phyloP scores from a whole-genome alignment of 805 yeast species.

The Yarrowia osloensis region DNA sequence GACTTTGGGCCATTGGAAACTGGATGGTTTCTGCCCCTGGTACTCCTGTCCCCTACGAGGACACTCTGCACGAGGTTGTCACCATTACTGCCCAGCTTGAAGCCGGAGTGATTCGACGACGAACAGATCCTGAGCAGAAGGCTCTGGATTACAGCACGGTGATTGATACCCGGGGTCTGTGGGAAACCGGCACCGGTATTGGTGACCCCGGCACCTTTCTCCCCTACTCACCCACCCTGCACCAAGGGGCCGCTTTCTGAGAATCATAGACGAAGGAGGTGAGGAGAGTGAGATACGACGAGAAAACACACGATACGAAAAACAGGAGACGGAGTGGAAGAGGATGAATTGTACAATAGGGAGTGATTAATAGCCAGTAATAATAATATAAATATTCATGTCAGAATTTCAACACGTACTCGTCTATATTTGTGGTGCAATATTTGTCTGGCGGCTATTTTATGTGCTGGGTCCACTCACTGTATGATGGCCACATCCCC shows the following conservation, averaged over 20 bases:
- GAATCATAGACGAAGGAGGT: not conserved
- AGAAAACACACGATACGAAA: not conserved
- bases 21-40: constrained; percentile 29
- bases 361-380: not conserved
- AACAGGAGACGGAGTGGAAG: not conserved
- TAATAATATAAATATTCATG: not conserved
- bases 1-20: constrained; percentile 28
- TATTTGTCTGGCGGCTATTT: too few relatives aligned
- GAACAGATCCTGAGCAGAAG: constrained; percentile 15
- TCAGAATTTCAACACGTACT: too few relatives aligned
- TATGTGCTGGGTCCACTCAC: not conserved
- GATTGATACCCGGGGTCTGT: constrained; percentile 16
- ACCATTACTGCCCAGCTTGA: constrained; percentile 27
- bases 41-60: constrained; percentile 18
- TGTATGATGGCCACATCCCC: too few relatives aligned
- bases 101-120: not conserved
- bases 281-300: not conserved
- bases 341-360: constrained; percentile 12
- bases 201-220: constrained; percentile 11
- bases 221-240: constrained; percentile 15
- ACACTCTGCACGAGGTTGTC: constrained; percentile 15
- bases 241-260: constrained; percentile 11
- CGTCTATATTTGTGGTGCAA: too few relatives aligned
- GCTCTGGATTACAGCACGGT: constrained; percentile 22
- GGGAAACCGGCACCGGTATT: constrained; percentile 18